Evolutionary conservation across 352 stramenopile genomes (phyloP), one percentile per base, ranked within the genome.

Genomic region (Phytophthora fragariaefolia): DNA sequence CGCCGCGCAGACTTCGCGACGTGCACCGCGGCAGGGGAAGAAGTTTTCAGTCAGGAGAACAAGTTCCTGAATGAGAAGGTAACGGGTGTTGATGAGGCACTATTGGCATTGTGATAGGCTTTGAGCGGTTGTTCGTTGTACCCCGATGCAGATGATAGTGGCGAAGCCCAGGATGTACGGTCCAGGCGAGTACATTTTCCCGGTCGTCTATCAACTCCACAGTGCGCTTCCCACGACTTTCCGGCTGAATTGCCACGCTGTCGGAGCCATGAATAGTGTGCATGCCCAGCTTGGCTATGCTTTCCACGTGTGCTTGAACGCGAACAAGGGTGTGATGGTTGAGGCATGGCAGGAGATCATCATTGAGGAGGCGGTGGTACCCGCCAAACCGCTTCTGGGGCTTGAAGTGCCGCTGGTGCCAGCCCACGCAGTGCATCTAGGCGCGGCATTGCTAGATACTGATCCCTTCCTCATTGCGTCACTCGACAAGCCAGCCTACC

Each of bases 51-150:
- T 40, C 48, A 30, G 9, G 38, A 66, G 49, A 66, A 66, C 40
- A 22, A 68, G 42, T 68, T 68, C 17, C 52, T 68, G 20, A 59
- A 63, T 15, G 60, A 68, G 9, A 68, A 68, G 60, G 51, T 68
- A 53, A 20, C 28, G 22, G 2, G 53, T 34, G n/a, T n/a, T n/a
- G n/a, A n/a, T n/a, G n/a, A n/a, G n/a, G n/a, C n/a, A n/a, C n/a
- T n/a, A n/a, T n/a, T n/a, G n/a, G n/a, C n/a, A n/a, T n/a, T n/a
- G n/a, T 28, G 4, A 43, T 42, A 20, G 13, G 9, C 7, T 1
- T 43, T 17, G 4, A 0, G 20, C 34, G n/a, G 34, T 6, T 43
- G 34, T 38, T 12, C 30, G 10, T 12, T 8, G 13, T 24, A 48
- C 24, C 6, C 40, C 12, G n/a, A 6, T 46, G 17, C 42, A 62